These are phyloP conservation scores for Candida namnaoensis DNA, from an alignment of 805 yeast genomes.

Conservation along the genomic window DNA sequence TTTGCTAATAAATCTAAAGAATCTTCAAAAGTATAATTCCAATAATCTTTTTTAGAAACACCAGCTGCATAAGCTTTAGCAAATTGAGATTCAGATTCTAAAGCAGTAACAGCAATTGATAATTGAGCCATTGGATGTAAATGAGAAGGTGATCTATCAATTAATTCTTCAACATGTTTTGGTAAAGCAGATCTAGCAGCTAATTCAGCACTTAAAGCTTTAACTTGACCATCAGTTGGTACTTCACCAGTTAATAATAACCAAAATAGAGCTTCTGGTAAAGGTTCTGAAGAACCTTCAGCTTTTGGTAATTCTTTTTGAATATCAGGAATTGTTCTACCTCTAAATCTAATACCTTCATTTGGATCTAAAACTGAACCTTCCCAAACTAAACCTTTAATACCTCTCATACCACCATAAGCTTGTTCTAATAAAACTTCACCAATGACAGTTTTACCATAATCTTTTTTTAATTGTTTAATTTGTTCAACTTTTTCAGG, in stretches of 20 bases:
- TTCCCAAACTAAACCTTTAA: conserved; percentile 71
- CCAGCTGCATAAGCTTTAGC: conserved; percentile 69
- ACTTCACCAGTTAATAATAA: conserved; percentile 65
- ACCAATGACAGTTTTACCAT: conserved; percentile 33
- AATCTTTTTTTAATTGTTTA: conserved; percentile 24
- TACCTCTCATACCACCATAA: conserved; percentile 82
- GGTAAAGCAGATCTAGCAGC: conserved; percentile 63
- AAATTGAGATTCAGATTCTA: conserved; percentile 63
- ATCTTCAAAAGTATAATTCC: conserved; percentile 74
- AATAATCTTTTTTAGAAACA: conserved; percentile 58
- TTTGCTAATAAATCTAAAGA: conserved; percentile 61
- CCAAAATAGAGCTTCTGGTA: conserved; percentile 78
- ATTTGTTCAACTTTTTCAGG: conserved; percentile 86
- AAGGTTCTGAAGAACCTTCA: conserved; percentile 37
- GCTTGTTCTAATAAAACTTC: conserved; percentile 74
- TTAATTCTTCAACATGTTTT: conserved; percentile 46
- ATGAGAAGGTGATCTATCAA: conserved; percentile 56
- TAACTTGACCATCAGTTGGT: conserved; percentile 53
- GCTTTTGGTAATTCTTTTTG: conserved; percentile 57
- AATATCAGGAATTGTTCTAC: conserved; percentile 65
- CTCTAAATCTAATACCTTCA: conserved; percentile 74
- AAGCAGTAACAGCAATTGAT: conserved; percentile 65
- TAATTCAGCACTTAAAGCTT: conserved; percentile 47
- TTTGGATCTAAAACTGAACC: conserved; percentile 70
- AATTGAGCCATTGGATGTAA: conserved; percentile 84